Percentiles rank a stretch among this genome's conserved stretches.
These are phyloP conservation scores for Allantophomopsis cytisporea DNA, from an alignment of 2,329 filamentous ascomycete genomes.

Conservation along the genomic window DNA sequence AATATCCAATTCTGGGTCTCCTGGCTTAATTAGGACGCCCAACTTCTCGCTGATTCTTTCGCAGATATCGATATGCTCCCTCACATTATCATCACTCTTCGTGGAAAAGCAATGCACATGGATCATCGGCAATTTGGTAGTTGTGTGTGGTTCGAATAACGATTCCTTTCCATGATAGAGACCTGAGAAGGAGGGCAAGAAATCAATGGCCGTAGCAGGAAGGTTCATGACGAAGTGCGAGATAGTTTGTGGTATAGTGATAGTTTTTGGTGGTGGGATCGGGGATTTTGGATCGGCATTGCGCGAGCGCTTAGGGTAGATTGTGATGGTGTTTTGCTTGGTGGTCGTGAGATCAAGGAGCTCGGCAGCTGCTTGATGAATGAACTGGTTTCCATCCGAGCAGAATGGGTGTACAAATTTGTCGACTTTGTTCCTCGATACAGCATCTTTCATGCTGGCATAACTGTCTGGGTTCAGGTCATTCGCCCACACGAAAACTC, in stretches of 20 bases:
- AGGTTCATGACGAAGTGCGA: constrained; percentile 98
- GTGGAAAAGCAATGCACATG: constrained; percentile 93
- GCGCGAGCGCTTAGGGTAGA: constrained; percentile 27
- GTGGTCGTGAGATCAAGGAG: constrained; percentile 34
- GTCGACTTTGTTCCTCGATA: constrained; percentile 63
- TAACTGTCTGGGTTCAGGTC: constrained; percentile 91
- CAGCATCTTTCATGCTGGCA: constrained; percentile 54
- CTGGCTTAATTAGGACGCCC: constrained; percentile 37
- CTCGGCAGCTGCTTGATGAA: constrained; percentile 51
- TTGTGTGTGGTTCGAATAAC: constrained; percentile 48
- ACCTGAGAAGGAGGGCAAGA: constrained; percentile 63
- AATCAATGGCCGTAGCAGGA: constrained; percentile 76
- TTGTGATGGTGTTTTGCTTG: constrained; percentile 37
- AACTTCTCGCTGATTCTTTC: constrained; percentile 50
- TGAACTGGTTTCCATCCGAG: constrained; percentile 70
- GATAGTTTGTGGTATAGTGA: constrained; percentile 59
- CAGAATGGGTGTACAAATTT: constrained; percentile 70
- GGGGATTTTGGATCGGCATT: constrained; percentile 12
- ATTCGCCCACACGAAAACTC: constrained; percentile 90
- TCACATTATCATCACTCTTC: constrained; percentile 63
- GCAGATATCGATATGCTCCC: constrained; percentile 45
- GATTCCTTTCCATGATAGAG: constrained; percentile 60
- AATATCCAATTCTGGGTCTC: constrained; percentile 37
- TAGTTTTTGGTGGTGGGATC: constrained; percentile 21
- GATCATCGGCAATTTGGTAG: constrained; percentile 58